Evolutionary conservation across 1,284 basidiomycete genomes (phyloP).

Genomic region (Tylopilus sp.): DNA sequence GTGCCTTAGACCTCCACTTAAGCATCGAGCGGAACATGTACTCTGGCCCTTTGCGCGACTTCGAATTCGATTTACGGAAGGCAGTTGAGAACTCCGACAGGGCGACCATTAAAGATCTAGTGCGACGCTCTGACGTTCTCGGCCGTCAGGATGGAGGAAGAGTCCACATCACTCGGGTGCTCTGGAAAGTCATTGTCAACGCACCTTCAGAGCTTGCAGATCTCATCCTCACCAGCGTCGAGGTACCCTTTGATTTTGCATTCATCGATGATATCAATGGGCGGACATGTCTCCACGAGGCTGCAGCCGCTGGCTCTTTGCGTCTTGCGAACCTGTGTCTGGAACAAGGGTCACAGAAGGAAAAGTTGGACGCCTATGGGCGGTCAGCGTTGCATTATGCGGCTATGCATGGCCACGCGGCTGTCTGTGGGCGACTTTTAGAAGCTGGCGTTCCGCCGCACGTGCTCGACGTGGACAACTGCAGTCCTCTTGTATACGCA

Average conservation of each 20-base stretch:
- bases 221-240: conserved; percentile 65
- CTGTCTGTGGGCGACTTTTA: conserved; percentile 75
- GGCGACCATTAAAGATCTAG: conserved; percentile 61
- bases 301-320: conserved; percentile 78
- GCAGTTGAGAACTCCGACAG: conserved; percentile 62
- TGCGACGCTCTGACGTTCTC: conserved; percentile 66
- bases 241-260: conserved; percentile 75
- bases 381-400: conserved; percentile 94
- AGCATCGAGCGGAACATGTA: conserved; percentile 56
- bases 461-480: conserved; percentile 87
- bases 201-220: conserved; percentile 70
- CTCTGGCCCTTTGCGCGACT: conserved; percentile 75
- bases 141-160: conserved; percentile 54
- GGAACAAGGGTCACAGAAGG: conserved; percentile 60
- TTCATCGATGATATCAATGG: conserved; percentile 98
- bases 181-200: conserved; percentile 88
- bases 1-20: conserved; percentile 69
- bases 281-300: conserved; percentile 91
- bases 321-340: conserved; percentile 84
- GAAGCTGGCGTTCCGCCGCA: conserved; percentile 63
- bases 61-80: conserved; percentile 80
- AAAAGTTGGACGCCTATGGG: conserved; percentile 82
- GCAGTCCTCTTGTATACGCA: conserved; percentile 89
- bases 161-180: conserved; percentile 73
- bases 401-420: conserved; percentile 85